Conservation (phyloP, 2,329 filamentous ascomycete species). For the Microdochium trichocladiopsis region DNA sequence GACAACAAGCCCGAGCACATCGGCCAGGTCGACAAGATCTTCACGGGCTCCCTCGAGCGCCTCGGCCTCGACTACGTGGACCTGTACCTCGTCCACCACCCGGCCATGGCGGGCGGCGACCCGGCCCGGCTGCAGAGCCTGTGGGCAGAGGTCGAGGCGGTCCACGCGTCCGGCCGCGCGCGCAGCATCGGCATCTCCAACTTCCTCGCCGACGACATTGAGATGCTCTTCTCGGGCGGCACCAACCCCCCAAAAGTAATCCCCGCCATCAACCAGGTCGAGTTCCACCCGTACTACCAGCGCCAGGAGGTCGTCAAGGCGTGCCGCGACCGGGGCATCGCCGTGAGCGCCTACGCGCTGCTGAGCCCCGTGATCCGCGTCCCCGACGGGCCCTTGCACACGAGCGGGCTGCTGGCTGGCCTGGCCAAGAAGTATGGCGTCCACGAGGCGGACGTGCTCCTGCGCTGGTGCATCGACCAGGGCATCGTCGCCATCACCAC, state of each 20-base stretch:
- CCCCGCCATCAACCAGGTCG: slow-evolving; percentile 74
- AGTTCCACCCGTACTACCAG: slow-evolving; percentile 71
- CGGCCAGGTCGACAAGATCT: slow-evolving; percentile 39
- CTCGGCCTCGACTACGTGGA: slow-evolving; percentile 67
- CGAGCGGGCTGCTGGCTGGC: slow-evolving; percentile 39
- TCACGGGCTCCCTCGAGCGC: slow-evolving; percentile 54
- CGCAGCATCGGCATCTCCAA: slow-evolving; percentile 74
- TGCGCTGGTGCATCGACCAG: slow-evolving; percentile 55
- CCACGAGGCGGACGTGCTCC: slow-evolving; percentile 44
- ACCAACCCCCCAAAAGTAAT: slow-evolving; percentile 50
- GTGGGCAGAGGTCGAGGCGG: slow-evolving; percentile 56
- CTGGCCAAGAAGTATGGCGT: slow-evolving; percentile 54
- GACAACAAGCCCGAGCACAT: slow-evolving; percentile 27
- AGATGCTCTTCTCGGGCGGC: slow-evolving; percentile 37
- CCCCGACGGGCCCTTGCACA: slow-evolving; percentile 38
- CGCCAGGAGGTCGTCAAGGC: slow-evolving; percentile 53
- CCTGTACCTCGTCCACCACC: slow-evolving; percentile 58
- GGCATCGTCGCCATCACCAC: slow-evolving; percentile 53
- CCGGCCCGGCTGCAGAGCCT: slow-evolving; percentile 47
- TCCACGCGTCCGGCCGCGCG: slow-evolving; percentile 59
- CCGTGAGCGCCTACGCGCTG: slow-evolving; percentile 46
- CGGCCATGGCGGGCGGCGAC: slow-evolving; percentile 40
- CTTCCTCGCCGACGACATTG: slow-evolving; percentile 51
- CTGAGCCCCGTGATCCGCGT: slow-evolving; percentile 38
- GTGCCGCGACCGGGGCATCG: slow-evolving; percentile 50